phyloP scores from a whole-genome alignment of 2,329 filamentous ascomycete genomes.

The Cladorrhinum sp. region DNA sequence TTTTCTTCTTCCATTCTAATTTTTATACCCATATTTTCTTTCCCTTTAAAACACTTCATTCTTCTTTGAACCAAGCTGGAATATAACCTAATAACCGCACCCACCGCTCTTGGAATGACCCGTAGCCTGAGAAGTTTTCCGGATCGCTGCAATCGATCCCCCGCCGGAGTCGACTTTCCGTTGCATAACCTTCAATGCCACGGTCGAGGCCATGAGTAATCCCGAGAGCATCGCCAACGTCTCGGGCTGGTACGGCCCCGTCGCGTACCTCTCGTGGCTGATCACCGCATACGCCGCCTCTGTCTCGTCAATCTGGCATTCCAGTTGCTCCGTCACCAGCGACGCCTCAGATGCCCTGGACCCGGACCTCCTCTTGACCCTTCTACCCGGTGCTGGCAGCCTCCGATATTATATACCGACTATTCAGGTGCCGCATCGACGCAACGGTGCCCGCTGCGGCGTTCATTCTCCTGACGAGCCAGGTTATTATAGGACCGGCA shows the following conservation, averaged over 20 bases:
- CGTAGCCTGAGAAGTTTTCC: too few species aligned
- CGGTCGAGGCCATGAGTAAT: neutral
- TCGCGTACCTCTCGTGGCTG: neutral
- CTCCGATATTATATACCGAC: neutral
- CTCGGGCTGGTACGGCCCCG: neutral
- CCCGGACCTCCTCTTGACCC: neutral
- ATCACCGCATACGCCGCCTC: neutral
- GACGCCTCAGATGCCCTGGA: neutral
- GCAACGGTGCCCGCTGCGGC: neutral
- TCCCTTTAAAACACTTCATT: too few species aligned
- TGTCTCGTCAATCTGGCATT: neutral
- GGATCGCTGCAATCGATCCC: too few species aligned
- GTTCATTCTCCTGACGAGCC: neutral
- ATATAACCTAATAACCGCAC: too few species aligned
- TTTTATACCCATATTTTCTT: too few species aligned
- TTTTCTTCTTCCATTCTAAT: too few species aligned
- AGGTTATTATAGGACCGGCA: neutral
- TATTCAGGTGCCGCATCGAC: neutral
- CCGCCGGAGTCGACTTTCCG: too few species aligned
- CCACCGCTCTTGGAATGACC: too few species aligned
- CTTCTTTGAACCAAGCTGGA: too few species aligned
- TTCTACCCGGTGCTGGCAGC: neutral
- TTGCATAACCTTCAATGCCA: neutral
- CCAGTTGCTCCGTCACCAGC: neutral
- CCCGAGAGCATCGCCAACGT: neutral